A percentile compares a stretch with the other conserved stretches of the same genome.
These are phyloP conservation scores for Licmophora abbreviata DNA, from an alignment of 108 stramenopile genomes.

Conservation along the genomic window DNA sequence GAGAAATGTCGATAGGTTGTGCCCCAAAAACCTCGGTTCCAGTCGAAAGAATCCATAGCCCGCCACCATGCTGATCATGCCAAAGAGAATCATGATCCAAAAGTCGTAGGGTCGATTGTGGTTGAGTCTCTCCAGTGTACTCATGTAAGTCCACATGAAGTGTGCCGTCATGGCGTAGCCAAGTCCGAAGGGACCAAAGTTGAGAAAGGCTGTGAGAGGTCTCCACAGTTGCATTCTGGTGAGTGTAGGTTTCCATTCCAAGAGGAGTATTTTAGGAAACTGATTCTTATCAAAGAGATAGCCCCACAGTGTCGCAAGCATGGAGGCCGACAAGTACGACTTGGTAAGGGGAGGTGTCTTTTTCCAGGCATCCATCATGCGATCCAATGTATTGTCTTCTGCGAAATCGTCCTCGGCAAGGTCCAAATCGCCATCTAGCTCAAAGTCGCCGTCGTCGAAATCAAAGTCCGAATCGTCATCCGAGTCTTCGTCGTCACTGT, in stretches of 20 bases:
- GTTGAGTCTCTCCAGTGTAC: conserved; percentile 85
- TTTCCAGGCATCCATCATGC: conserved; percentile 45
- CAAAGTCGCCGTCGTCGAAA: conserved; percentile 53
- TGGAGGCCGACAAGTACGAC: conserved; percentile 70
- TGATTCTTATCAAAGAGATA: conserved; percentile 66
- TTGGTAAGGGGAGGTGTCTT: conserved; percentile 90
- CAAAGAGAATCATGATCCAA: conserved; percentile 90
- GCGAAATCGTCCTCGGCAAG: conserved; percentile 66
- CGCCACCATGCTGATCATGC: conserved; percentile 64
- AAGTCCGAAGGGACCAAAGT: conserved; percentile 82
- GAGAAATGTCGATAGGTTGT: conserved; percentile 90
- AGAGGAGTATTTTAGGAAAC: conserved; percentile 62
- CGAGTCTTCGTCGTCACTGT: conserved; percentile 36
- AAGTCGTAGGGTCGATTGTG: conserved; percentile 90
- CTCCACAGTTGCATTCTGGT: conserved; percentile 77
- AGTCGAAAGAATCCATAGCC: conserved; percentile 69
- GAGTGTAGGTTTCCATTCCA: conserved; percentile 72
- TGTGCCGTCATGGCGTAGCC: conserved; percentile 80
- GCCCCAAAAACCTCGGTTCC: conserved; percentile 74
- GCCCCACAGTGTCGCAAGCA: conserved; percentile 47
- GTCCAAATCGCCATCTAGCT: conserved; percentile 41
- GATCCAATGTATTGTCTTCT: conserved; percentile 49
- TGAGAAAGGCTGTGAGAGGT: conserved; percentile 83
- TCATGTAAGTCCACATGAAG: conserved; percentile 97
- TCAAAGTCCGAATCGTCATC: conserved; percentile 38